These are phyloP conservation scores for Pachysandra terminalis DNA, from an alignment of 164 flowering plant genomes.

Conservation along the genomic window DNA sequence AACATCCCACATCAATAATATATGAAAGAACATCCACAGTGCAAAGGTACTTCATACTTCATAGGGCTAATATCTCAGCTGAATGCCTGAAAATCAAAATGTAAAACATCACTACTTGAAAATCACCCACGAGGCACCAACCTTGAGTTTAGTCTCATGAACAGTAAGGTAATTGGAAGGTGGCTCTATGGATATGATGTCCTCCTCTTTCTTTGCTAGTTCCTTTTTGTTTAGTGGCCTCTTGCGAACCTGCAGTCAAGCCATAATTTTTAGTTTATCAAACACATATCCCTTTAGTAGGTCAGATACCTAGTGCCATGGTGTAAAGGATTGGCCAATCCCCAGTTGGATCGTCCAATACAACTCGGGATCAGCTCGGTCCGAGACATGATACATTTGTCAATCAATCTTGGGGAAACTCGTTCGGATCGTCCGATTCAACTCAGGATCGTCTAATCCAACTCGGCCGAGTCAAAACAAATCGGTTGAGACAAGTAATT, in stretches of 20 bases:
- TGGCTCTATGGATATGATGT: conserved; percentile 60
- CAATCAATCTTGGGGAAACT: too few relatives aligned
- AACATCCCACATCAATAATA: neutral
- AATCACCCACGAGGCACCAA: conserved; percentile 18
- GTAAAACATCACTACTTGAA: neutral
- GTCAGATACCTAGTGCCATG: too few relatives aligned
- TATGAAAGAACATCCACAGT: neutral
- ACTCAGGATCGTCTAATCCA: too few relatives aligned
- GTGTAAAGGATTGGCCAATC: too few relatives aligned
- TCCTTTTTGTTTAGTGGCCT: conserved; percentile 85
- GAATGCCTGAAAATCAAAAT: neutral
- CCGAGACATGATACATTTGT: too few relatives aligned
- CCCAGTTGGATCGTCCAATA: too few relatives aligned
- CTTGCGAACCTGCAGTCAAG: conserved; percentile 70
- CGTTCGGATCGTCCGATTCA: too few relatives aligned
- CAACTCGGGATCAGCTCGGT: too few relatives aligned
- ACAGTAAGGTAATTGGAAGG: conserved; percentile 62
- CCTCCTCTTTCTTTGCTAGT: conserved; percentile 74
- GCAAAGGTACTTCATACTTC: neutral
- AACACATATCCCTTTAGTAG: neutral
- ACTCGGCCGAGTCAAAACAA: too few relatives aligned
- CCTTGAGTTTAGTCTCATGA: conserved; percentile 93
- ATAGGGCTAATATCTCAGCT: neutral
- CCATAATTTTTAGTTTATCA: neutral
- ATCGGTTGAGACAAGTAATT: too few relatives aligned